phyloP scores from a whole-genome alignment of 306 rosid genomes.

The Lupinus albus region DNA sequence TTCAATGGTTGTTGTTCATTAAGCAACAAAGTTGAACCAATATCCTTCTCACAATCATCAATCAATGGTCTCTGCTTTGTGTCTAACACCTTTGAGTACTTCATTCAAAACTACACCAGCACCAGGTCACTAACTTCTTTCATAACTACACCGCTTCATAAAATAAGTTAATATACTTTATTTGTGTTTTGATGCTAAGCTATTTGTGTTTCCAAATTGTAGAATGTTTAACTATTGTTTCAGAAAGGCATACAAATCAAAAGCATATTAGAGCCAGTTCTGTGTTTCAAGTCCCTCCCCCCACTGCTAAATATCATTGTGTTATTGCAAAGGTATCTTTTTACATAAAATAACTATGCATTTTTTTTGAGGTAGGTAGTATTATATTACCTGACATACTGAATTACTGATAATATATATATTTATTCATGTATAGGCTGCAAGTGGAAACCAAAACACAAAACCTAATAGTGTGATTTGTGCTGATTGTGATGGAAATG shows the following conservation, averaged over 20 bases:
- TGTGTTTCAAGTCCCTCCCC: slow-evolving; percentile 38
- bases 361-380: neutral
- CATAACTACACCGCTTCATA: neutral
- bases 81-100: slow-evolving; percentile 35
- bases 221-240: slow-evolving; percentile 22
- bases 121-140: slow-evolving; percentile 47
- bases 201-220: slow-evolving; percentile 2
- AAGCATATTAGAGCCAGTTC: slow-evolving; percentile 36
- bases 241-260: slow-evolving; percentile 23
- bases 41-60: neutral
- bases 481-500: slow-evolving; percentile 83
- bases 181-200: slow-evolving; percentile 3
- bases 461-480: slow-evolving; percentile 78
- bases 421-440: slow-evolving; percentile 50
- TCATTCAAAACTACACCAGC: slow-evolving; percentile 40
- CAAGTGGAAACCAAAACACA: slow-evolving; percentile 45
- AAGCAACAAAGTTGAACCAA: slow-evolving; percentile 4
- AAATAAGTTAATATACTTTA: neutral
- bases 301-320: slow-evolving; percentile 32
- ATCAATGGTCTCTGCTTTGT: slow-evolving; percentile 56
- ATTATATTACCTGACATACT: neutral
- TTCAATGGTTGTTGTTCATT: neutral
- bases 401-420: slow-evolving; percentile 3
- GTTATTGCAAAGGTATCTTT: slow-evolving; percentile 56
- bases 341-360: neutral